phyloP scores from a whole-genome alignment of 768 basidiomycete genomes.

The Boletus subcaerulescens region DNA sequence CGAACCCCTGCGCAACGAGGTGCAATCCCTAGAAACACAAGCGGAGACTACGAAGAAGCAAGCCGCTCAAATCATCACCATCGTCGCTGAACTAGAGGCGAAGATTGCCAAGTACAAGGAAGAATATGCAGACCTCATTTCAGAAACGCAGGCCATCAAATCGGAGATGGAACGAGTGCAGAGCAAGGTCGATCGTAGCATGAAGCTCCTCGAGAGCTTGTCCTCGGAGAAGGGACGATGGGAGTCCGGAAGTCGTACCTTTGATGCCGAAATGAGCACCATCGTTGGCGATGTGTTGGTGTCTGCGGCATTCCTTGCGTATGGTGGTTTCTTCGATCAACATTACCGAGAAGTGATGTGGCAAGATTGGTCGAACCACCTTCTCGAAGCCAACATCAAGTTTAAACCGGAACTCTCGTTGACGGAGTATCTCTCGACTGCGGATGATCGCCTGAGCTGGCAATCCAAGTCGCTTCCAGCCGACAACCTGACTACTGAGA shows the following conservation, averaged over 20 bases:
- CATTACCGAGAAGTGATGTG: constrained; percentile 96
- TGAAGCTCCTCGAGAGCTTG: constrained; percentile 90
- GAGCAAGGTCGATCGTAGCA: constrained; percentile 93
- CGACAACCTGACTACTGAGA: constrained; percentile 94
- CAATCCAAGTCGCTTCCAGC: constrained; percentile 94
- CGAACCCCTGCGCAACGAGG: constrained; percentile 93
- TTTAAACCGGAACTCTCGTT: constrained; percentile 91
- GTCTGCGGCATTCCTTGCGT: constrained; percentile 94
- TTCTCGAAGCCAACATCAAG: constrained; percentile 84
- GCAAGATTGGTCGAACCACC: constrained; percentile 91
- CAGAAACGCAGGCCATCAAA: constrained; percentile 96
- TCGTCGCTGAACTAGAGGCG: constrained; percentile 88
- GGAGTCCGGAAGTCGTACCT: constrained; percentile 92
- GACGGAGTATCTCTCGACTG: constrained; percentile 94
- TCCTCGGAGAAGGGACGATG: constrained; percentile 93
- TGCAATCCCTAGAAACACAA: constrained; percentile 87
- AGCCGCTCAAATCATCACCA: constrained; percentile 82
- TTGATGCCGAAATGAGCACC: constrained; percentile 97
- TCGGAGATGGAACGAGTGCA: constrained; percentile 97
- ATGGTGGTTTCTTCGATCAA: constrained; percentile 98
- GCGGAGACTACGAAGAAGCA: constrained; percentile 96
- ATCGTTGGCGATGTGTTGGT: constrained; percentile 96
- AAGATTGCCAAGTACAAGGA: constrained; percentile 95
- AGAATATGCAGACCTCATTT: constrained; percentile 95
- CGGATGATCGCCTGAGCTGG: constrained; percentile 94